Evolutionary conservation across 805 yeast genomes (phyloP), one percentile per base, ranked within the genome.

Genomic region (Wickerhamiella vanderwaltii): DNA sequence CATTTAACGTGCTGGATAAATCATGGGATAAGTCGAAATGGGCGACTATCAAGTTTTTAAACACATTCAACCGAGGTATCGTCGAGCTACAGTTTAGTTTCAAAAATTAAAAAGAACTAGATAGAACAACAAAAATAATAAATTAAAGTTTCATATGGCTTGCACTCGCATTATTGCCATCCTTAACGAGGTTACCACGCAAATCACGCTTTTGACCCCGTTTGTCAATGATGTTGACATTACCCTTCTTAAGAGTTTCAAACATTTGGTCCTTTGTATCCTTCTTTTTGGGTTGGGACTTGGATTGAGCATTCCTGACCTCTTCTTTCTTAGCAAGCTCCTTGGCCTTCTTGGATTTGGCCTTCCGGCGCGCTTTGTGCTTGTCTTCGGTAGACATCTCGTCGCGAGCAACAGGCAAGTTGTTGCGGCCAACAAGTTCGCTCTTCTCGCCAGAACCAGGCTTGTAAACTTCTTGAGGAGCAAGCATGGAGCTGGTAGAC

Each of bases 401-500:
- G 43, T 73, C 80, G 60, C 81, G 80, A 9, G 93, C 72, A 63
- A 81, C 74, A 3, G 85, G 77, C 50, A 80, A 69, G 54, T 95
- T 95, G 30, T 84, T 77, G 52, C 75, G 75, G 6, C 58, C 58
- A 50, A 84, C 66, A 46, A 72, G 66, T 15, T 84, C 79, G 58
- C 82, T 87, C 61, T 65, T 59, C 38, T 38, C 38, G 12, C 44
- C 32, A 6, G 52, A 47, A 11, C 51, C 58, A 7, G 65, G 56
- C 56, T 68, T 73, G 62, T 79, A 91, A 6, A 91, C 69, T 62
- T 88, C 98, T 64, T 88, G 98, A 29, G 98, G 98, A 2, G 98
- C 98, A 53, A 91, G 68, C 37, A 81, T 73, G 11, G 78, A 66
- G 17, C 78, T 83, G 25, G 72, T 65, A 1, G 91, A 74, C 64